phyloP scores from a whole-genome alignment of 2,329 filamentous ascomycete genomes.

The Zymoseptoria passerinii region DNA sequence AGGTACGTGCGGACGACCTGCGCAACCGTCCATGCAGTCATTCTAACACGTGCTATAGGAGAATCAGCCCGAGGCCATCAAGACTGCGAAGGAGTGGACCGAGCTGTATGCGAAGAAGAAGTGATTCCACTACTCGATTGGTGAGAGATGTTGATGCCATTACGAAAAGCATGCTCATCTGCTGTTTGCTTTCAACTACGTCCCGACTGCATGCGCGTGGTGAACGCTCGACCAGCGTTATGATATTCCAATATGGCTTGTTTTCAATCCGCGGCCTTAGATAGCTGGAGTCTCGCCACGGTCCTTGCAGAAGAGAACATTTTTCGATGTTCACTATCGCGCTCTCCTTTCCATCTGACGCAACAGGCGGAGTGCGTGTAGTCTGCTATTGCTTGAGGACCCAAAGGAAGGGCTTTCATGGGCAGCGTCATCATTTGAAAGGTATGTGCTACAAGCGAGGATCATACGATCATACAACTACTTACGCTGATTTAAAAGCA shows the following conservation, averaged over 20 bases:
- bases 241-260: background rate
- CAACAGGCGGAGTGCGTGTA: background rate
- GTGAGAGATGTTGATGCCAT: background rate
- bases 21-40: background rate
- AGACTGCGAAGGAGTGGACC: constrained; percentile 89
- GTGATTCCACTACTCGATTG: background rate
- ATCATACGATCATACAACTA: background rate
- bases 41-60: constrained; percentile 42
- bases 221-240: background rate
- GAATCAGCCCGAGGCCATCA: constrained; percentile 83
- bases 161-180: background rate
- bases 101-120: constrained; percentile 57
- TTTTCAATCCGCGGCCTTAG: background rate
- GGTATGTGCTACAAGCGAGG: background rate
- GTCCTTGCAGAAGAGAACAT: background rate
- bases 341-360: background rate
- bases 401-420: background rate
- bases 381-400: background rate
- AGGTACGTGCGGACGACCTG: background rate
- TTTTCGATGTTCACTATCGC: background rate
- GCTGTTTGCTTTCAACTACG: background rate
- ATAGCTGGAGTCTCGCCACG: background rate
- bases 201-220: background rate
- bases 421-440: background rate
- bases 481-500: background rate